A percentile compares a stretch with the other conserved stretches of the same genome.
These are phyloP conservation scores for Botryotinia narcissicola DNA, from an alignment of 2,329 filamentous ascomycete genomes.

Conservation along the genomic window DNA sequence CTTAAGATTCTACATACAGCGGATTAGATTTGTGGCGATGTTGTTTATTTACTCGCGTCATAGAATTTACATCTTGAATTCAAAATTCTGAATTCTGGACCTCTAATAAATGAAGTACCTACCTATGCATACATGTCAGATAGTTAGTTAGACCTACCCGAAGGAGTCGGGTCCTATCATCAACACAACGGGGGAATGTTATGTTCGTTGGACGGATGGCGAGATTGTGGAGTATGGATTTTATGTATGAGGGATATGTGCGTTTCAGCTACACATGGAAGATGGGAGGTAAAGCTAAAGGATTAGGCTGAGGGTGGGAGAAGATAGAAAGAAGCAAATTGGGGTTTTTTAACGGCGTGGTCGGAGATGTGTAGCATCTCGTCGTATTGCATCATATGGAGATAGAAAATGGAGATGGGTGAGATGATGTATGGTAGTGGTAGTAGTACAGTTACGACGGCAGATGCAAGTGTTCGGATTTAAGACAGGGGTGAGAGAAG, in stretches of 20 bases:
- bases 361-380: not conserved
- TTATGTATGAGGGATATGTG: not conserved
- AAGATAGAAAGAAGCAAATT: not conserved
- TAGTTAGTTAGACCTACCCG: not conserved
- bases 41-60: not conserved
- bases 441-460: not conserved
- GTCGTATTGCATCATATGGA: not conserved
- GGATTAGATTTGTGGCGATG: not conserved
- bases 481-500: not conserved
- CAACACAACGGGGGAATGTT: not conserved
- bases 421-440: not conserved
- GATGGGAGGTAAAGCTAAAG: too few species aligned
- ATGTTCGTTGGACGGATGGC: too few species aligned
- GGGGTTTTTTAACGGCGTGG: not conserved
- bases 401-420: not conserved
- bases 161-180: not conserved
- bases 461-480: not conserved
- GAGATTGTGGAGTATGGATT: not conserved
- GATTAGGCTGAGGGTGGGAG: too few species aligned
- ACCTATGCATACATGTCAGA: not conserved
- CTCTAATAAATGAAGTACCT: too few species aligned
- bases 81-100: not conserved
- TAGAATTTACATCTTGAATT: not conserved
- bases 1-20: not conserved
- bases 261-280: too few species aligned